Percentiles rank a stretch among this genome's conserved stretches.
phyloP scores from a whole-genome alignment of 225 moss, liverwort and hornwort species.

The Neckera pumila region DNA sequence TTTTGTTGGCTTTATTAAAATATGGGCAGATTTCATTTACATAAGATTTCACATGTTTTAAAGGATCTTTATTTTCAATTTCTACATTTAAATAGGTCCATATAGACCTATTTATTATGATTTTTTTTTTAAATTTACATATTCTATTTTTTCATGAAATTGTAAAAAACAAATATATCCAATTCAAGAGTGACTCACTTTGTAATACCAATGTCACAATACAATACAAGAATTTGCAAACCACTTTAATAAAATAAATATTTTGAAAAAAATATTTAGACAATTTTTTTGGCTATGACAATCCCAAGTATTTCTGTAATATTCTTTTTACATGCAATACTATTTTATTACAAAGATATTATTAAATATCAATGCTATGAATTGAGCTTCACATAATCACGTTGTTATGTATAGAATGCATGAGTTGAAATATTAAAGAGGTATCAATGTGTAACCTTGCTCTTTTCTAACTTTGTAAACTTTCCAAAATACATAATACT shows the following conservation, averaged over 20 bases:
- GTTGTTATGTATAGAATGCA: background rate
- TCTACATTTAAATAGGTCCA: background rate
- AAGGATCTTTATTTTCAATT: too few relatives aligned
- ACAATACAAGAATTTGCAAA: background rate
- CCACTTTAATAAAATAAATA: background rate
- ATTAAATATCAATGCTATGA: background rate
- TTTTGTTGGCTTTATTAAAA: accelerated
- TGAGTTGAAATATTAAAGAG: background rate
- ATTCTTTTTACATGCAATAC: accelerated
- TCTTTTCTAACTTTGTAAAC: background rate
- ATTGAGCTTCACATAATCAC: too few relatives aligned
- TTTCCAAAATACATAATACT: background rate
- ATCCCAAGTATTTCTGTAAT: too few relatives aligned
- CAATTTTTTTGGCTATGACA: background rate
- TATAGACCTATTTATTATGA: too few relatives aligned
- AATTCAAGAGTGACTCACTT: background rate
- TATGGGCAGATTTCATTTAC: accelerated
- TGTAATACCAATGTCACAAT: background rate
- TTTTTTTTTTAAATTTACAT: background rate
- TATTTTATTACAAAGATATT: background rate
- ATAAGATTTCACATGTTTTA: accelerated
- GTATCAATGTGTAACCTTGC: accelerated
- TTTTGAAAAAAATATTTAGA: background rate
- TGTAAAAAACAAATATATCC: background rate
- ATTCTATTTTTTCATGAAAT: too few relatives aligned